Evolutionary conservation across 2,329 filamentous ascomycete genomes (phyloP).

Genomic region (Elsinoe necatrix): DNA sequence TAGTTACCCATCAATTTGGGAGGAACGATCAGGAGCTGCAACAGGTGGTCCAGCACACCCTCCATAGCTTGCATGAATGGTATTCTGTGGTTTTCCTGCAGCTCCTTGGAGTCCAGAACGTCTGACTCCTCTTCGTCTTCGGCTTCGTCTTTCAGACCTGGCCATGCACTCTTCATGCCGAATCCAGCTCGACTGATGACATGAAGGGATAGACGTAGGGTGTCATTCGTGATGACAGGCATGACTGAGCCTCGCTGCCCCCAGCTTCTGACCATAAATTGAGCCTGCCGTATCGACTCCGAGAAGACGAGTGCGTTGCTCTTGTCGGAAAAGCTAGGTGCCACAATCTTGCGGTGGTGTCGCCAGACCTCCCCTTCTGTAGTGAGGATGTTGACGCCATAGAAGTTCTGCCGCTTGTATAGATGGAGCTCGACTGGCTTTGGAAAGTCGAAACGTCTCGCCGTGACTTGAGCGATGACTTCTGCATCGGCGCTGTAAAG

Average conservation of each 20-base stretch:
- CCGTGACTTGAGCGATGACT: background rate
- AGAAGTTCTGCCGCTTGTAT: background rate
- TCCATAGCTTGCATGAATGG: background rate
- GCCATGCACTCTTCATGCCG: constrained; percentile 10
- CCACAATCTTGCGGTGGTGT: constrained; percentile 9
- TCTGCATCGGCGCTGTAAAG: background rate
- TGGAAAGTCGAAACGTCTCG: background rate
- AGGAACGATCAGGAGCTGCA: background rate
- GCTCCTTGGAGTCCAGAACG: background rate
- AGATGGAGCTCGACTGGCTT: background rate
- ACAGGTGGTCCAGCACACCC: background rate
- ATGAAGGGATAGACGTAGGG: constrained; percentile 10
- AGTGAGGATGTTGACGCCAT: background rate
- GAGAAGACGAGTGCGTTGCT: constrained; percentile 8
- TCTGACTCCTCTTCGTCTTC: background rate
- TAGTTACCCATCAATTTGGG: background rate
- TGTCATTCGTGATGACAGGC: background rate
- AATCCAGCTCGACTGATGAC: constrained; percentile 12
- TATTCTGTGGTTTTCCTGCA: background rate
- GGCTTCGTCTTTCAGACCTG: background rate
- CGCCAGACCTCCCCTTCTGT: constrained; percentile 14
- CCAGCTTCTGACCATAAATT: constrained; percentile 3
- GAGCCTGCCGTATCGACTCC: constrained; percentile 9
- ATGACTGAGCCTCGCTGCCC: background rate
- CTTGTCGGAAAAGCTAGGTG: constrained; percentile 13